A percentile compares a stretch with the other conserved stretches of the same genome.
These are phyloP conservation scores for Miscanthus sacchariflorus DNA, from an alignment of 202 grass and related monocot genomes.

Conservation along the genomic window DNA sequence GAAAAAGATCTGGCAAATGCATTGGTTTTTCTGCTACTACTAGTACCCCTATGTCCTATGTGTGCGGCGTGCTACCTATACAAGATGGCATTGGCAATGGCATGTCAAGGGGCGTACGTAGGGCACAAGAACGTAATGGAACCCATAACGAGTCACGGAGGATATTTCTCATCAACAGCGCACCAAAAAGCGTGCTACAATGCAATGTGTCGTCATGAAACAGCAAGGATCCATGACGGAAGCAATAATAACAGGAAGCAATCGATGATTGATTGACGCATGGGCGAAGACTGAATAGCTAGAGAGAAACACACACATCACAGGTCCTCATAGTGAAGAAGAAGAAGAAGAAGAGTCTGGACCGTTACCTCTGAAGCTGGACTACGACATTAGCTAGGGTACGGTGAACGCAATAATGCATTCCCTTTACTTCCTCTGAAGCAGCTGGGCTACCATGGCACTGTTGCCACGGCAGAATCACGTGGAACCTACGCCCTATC, in stretches of 20 bases:
- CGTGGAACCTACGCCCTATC: constrained; percentile 8
- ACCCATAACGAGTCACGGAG: constrained; percentile 15
- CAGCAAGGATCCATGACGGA: constrained; percentile 9
- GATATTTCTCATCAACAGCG: constrained; percentile 21
- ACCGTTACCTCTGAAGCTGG: background rate
- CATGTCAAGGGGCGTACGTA: background rate
- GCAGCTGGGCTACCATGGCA: background rate
- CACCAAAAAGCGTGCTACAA: constrained; percentile 26
- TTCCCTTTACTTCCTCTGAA: background rate
- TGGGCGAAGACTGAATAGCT: background rate
- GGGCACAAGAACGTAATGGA: constrained; percentile 15
- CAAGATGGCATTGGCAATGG: background rate
- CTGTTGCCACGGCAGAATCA: constrained; percentile 25
- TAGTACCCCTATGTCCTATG: background rate
- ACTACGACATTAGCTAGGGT: background rate
- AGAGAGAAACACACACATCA: background rate
- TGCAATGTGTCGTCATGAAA: constrained; percentile 12
- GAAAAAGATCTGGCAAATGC: background rate
- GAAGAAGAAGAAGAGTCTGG: background rate
- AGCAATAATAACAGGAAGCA: background rate
- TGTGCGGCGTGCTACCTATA: background rate
- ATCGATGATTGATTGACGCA: constrained; percentile 29
- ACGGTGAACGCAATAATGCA: constrained; percentile 13
- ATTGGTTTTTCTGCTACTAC: too few species aligned
- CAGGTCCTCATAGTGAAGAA: background rate